Evolutionary conservation across 116 monocot species (phyloP), one percentile per base, ranked within the genome.

Genomic region (Trichopus zeylanicus): DNA sequence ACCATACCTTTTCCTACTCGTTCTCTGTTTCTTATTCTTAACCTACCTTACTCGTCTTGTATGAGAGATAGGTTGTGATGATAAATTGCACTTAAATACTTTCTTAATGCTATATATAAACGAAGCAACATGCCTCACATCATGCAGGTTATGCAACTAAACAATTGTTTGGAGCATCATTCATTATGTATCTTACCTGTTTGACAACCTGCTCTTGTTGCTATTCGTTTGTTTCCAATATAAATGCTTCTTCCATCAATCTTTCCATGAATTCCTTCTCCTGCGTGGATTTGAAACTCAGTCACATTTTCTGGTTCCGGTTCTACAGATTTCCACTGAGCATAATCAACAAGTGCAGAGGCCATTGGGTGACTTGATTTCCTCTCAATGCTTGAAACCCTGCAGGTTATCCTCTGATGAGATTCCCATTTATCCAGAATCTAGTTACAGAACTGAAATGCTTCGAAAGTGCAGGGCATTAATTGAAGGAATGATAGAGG

Each of bases 341-440:
- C 87, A 69, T 91, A 60, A 20, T 91, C 78, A 37, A 84, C 75
- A 4, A 98, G 77, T 22, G 91, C 87, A 12, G 91, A 60, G 37
- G 97, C 91, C 91, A 98, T 91, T 24, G 97, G 97, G 60, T 98
- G 97, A 63, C 80, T 91, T 42, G 97, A 98, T 69, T 91, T 98
- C 57, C 91, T 82, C 72, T 98, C 97, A 19, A 91, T 63, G 64
- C 97, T 91, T 61, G 91, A 76, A 33, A 91, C 82, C 97, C 95
- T 95, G 81, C 15, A 64, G 35, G 68, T 42, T 4, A 49, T 22
- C 21, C 8, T 24, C 1, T 5, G 19, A 24, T 23, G 21, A 49
- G 19, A 42, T n/a, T 42, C 42, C 42, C 0, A 42, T 2, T 15
- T 16, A 42, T n/a, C 0, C 12, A 13, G 1, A 42, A 38, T 12